Evolutionary conservation across 345 rosid genomes (phyloP), one percentile per base, ranked within the genome.

Genomic region (Arabis hirsuta): DNA sequence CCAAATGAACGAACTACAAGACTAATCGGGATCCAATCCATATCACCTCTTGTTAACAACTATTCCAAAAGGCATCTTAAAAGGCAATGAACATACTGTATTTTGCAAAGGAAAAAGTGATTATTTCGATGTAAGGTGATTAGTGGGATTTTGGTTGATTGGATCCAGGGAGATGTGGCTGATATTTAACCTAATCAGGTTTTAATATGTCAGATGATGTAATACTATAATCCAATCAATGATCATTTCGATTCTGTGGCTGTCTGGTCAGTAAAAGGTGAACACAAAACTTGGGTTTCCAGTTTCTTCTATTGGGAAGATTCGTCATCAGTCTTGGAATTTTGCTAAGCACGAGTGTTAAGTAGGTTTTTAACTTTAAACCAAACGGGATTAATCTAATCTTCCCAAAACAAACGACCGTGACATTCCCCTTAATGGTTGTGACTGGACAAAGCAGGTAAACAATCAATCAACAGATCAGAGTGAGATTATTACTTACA

Each of bases 321-420:
- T 38, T 55, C 43, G 77, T 73, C 76, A 64, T 24, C 56, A 63
- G 7, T 55, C 39, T 54, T 53, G 47, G 56, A 62, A 54, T 63
- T 72, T 63, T 22, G 50, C 48, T 54, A 62, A 20, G 12, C 32
- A 34, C 20, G 31, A 19, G 13, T 43, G 63, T 3, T 12, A 55
- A n/a, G 34, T 57, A 56, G 55, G 55, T 43, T 44, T 43, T 41
- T 12, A 20, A 43, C 68, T 51, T 62, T 10, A 26, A 62, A 45
- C 39, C 13, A 47, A 7, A 57, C 16, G 3, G 31, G 14, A 29
- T 46, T 12, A 43, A 5, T 45, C 54, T 8, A 32, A 16, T 36
- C 3, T 20, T 13, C 42, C 12, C 42, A 5, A 5, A 6, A 4
- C 11, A 39, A 39, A 59, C 16, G 39, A 50, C 34, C 5, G 8